A percentile compares a stretch with the other conserved stretches of the same genome.
Conservation (phyloP, 2,329 filamentous ascomycete species). For the Verticillium albo-atrum region DNA sequence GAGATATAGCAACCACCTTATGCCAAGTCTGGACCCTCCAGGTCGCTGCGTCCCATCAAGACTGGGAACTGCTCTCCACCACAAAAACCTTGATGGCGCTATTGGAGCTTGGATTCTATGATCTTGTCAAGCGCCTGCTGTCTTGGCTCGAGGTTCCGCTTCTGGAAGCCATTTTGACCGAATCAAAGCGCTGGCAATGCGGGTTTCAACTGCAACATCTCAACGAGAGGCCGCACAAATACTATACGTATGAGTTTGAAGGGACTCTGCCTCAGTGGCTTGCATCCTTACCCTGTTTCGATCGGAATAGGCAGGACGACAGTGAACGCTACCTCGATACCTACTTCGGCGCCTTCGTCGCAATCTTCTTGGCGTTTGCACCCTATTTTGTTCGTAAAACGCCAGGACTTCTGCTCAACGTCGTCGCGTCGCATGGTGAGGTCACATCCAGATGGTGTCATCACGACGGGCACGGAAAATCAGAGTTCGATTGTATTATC, state of each 20-base stretch:
- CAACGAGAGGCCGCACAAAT: too few relatives aligned
- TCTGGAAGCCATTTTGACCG: neutral
- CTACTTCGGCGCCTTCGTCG: neutral
- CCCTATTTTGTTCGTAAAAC: neutral
- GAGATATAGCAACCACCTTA: too few relatives aligned
- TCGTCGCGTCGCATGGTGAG: neutral
- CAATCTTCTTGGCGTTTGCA: neutral
- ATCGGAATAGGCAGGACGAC: too few relatives aligned
- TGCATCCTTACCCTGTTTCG: neutral
- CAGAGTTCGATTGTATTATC: neutral
- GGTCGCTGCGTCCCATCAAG: neutral
- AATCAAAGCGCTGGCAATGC: neutral
- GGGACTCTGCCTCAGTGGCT: neutral
- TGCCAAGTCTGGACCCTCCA: neutral
- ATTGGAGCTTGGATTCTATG: neutral
- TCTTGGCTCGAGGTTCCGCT: too few relatives aligned
- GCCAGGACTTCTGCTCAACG: neutral
- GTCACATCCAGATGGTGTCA: neutral
- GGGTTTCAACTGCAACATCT: too few relatives aligned
- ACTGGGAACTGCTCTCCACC: neutral
- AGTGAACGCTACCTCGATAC: neutral
- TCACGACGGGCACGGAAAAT: too few relatives aligned
- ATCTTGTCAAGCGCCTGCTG: neutral
- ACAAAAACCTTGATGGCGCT: neutral
- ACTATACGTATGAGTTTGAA: neutral